Conservation (phyloP, 202 grass and related monocot genomes). For the Musa balbisiana region DNA sequence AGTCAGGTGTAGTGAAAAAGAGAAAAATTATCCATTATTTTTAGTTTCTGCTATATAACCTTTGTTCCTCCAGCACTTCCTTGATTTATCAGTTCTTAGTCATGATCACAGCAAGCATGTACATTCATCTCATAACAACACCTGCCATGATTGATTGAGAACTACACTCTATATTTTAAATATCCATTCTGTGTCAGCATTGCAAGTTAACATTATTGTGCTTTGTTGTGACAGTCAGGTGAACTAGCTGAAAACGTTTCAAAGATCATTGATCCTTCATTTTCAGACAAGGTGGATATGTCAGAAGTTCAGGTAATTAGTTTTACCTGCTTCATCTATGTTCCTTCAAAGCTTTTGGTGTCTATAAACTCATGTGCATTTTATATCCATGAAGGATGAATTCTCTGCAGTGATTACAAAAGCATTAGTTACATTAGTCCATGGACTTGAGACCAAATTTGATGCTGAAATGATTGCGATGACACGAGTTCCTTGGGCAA, state of each 20-base stretch:
- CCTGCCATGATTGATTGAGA: not conserved
- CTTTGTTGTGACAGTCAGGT: slow-evolving; percentile 53
- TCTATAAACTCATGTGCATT: not conserved
- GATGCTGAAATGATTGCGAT: slow-evolving; percentile 95
- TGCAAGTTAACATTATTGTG: not conserved
- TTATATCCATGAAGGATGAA: slow-evolving; percentile 59
- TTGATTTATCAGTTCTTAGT: not conserved
- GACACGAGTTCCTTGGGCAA: slow-evolving; percentile 90
- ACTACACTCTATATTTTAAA: too few species aligned
- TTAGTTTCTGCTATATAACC: too few species aligned
- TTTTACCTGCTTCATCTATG: slow-evolving; percentile 14
- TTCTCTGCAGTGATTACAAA: slow-evolving; percentile 89
- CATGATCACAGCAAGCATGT: not conserved
- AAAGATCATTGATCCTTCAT: slow-evolving; percentile 88
- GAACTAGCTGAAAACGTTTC: slow-evolving; percentile 93
- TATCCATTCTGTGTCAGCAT: not conserved
- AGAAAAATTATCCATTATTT: too few species aligned
- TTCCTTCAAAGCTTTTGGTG: not conserved
- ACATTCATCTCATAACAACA: not conserved
- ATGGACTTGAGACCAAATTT: slow-evolving; percentile 98
- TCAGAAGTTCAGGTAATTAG: slow-evolving; percentile 90
- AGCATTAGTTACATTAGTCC: slow-evolving; percentile 94
- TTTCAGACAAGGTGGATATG: slow-evolving; percentile 87
- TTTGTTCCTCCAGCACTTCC: not conserved
- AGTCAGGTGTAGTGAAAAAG: too few species aligned